Conservation (phyloP, 495 filamentous ascomycete genomes). For the Trichocladium uniseriatum region DNA sequence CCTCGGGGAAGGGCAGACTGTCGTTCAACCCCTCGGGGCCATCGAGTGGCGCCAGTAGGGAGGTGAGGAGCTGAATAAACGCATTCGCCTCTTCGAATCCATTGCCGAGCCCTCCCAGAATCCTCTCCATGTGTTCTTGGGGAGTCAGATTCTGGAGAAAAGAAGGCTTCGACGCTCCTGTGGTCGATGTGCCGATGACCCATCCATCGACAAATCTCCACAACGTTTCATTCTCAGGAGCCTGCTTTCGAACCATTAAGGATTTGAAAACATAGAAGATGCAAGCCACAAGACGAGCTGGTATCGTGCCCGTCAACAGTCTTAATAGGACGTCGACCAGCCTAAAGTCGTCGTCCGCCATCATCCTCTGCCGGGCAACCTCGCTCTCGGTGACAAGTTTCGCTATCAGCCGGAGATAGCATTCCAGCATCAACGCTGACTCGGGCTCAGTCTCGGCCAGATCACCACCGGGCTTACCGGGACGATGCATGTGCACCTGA, state of each 20-base stretch:
- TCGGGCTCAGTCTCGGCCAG: constrained; percentile 68
- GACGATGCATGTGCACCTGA: constrained; percentile 44
- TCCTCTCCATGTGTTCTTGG: constrained; percentile 42
- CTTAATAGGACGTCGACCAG: constrained; percentile 58
- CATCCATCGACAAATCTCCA: constrained; percentile 67
- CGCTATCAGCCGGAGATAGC: constrained; percentile 77
- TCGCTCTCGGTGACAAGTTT: constrained; percentile 63
- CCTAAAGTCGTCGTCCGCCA: constrained; percentile 52
- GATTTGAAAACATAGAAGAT: constrained; percentile 61
- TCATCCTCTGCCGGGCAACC: constrained; percentile 57
- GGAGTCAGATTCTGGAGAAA: constrained; percentile 31
- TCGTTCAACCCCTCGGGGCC: constrained; percentile 55
- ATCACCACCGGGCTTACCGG: constrained; percentile 45
- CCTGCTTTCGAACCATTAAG: constrained; percentile 55
- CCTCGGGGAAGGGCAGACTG: constrained; percentile 77
- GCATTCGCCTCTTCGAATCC: constrained; percentile 75
- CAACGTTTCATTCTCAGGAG: constrained; percentile 49
- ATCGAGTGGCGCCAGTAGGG: constrained; percentile 53
- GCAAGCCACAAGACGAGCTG: constrained; percentile 64
- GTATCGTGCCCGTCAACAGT: constrained; percentile 58
- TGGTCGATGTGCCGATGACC: constrained; percentile 46
- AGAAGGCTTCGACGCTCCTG: constrained; percentile 27
- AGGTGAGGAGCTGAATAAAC: constrained; percentile 63
- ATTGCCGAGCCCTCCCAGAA: constrained; percentile 50
- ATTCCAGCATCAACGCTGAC: constrained; percentile 82